Evolutionary conservation across 768 basidiomycete species (phyloP).

Genomic region (Sarcodon aspratus): DNA sequence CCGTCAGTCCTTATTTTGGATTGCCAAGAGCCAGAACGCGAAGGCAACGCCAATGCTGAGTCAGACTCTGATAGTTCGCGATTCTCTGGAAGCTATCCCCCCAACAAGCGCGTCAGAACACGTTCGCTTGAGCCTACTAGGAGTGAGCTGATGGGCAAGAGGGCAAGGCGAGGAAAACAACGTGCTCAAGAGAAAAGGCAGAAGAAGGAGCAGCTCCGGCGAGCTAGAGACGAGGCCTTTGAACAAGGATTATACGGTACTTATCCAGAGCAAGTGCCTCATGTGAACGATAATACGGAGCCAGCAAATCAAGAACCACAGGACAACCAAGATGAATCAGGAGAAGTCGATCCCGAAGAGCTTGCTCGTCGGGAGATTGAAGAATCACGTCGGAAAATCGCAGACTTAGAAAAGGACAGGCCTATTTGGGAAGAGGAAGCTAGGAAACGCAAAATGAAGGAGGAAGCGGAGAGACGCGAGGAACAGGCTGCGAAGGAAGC

Average conservation of each 20-base stretch:
- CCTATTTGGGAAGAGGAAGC: conserved; percentile 52
- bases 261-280: conserved; percentile 3
- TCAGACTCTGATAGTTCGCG: neutral
- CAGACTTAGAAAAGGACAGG: conserved; percentile 52
- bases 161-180: conserved; percentile 1
- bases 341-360: conserved; percentile 18
- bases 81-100: neutral
- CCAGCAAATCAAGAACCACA: conserved; percentile 2
- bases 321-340: conserved; percentile 11
- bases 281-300: neutral
- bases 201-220: neutral
- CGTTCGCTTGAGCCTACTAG: neutral
- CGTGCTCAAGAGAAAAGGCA: neutral
- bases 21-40: neutral
- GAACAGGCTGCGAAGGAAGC: conserved; percentile 17
- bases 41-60: no score
- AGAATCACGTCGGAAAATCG: conserved; percentile 57
- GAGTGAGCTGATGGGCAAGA: conserved; percentile 1
- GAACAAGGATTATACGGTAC: conserved; percentile 4
- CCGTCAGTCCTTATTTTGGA: neutral
- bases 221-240: conserved; percentile 1
- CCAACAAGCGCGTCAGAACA: conserved; percentile 7
- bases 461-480: conserved; percentile 15
- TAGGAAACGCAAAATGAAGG: conserved; percentile 33
- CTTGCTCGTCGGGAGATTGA: conserved; percentile 34